These are phyloP conservation scores for Fusarium robinianum DNA, from an alignment of 2,329 filamentous ascomycete genomes.

Conservation along the genomic window DNA sequence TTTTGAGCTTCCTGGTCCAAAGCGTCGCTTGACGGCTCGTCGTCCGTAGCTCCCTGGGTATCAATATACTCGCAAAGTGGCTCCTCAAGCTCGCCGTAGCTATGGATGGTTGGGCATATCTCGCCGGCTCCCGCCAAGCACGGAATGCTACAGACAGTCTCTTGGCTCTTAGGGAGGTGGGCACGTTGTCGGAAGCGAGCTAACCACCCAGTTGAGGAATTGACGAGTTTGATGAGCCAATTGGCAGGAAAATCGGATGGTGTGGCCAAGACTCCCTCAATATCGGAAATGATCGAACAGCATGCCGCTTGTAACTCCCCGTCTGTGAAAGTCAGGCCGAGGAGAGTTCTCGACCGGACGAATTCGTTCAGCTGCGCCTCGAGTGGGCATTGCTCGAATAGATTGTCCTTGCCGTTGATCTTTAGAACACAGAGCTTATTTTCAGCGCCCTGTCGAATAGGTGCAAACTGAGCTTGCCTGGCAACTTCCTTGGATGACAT, in stretches of 20 bases:
- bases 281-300: slow-evolving; percentile 13
- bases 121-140: too few species aligned
- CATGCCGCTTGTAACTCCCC: slow-evolving; percentile 17
- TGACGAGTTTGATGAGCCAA: slow-evolving; percentile 16
- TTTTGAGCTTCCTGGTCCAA: too few species aligned
- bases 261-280: slow-evolving; percentile 20
- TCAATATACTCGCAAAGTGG: too few species aligned
- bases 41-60: too few species aligned
- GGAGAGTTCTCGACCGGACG: neutral
- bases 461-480: slow-evolving; percentile 19
- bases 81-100: too few species aligned
- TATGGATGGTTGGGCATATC: too few species aligned
- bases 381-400: slow-evolving; percentile 22
- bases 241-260: slow-evolving; percentile 24
- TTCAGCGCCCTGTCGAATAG: slow-evolving; percentile 18
- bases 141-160: too few species aligned
- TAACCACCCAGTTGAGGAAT: slow-evolving; percentile 17
- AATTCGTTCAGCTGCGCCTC: slow-evolving; percentile 20
- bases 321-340: neutral
- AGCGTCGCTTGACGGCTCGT: too few species aligned
- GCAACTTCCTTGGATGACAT: slow-evolving; percentile 11
- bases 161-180: neutral
- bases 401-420: slow-evolving; percentile 23
- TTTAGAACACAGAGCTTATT: slow-evolving; percentile 13
- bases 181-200: slow-evolving; percentile 12